Evolutionary conservation across 495 filamentous ascomycete species (phyloP), one percentile per base, ranked within the genome.

Genomic region (Aspergillus avenaceus): DNA sequence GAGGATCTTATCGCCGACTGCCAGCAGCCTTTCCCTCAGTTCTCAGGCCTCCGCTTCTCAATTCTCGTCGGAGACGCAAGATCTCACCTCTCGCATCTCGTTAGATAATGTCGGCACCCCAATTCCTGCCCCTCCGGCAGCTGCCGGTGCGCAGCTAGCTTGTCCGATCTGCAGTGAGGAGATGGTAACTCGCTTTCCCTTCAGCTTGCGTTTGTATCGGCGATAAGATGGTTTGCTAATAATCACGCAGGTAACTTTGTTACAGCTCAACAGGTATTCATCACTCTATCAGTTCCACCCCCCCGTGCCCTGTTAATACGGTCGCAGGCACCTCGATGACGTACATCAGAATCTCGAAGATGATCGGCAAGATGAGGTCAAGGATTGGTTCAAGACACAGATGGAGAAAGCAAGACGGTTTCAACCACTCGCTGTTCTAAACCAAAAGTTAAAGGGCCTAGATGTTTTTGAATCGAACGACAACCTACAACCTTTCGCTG

Each of bases 381-480:
- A 95, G 72, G 92, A 88, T 46, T 98, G 93, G 93, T 97, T 98
- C 75, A 86, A 93, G 69, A 85, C 87, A 55, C 93, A 97, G 65
- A 95, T 98, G 75, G 79, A 88, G 41, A 96, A 96, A 65, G 95
- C 93, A 14, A 97, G 95, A 67, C 84, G 83, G 29, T 98, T 98
- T 65, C 95, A 98, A 57, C 93, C 93, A 1, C 78, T 98, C 1
- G 91, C 90, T 0, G 84, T 89, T 11, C 71, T 91, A 11, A 97
- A 97, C 67, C 92, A 97, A 69, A 98, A 96, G 65, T 79, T 98
- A 18, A 95, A 96, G 50, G 91, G 91, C n/a, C 74, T 98, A 13
- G 93, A 98, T 45, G 91, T 96, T 8, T 98, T 98, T 66, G 93
- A 98, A 59, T 90, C 92, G 26, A 97, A 98, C 72, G 91, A 96